Conservation (phyloP, 768 basidiomycete genomes). For the Amanita thiersii region DNA sequence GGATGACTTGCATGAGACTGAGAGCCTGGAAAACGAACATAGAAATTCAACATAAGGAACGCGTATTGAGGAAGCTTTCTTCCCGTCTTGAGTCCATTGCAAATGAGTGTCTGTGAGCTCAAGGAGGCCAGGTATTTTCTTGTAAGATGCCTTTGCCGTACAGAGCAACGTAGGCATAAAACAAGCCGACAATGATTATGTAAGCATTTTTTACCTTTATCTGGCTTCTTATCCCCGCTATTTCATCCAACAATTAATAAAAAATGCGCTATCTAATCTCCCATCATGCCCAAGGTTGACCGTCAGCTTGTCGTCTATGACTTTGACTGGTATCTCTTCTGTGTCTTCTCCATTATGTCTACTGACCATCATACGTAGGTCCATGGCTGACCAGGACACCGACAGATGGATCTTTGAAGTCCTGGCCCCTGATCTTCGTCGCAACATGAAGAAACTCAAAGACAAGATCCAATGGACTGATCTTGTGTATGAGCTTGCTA, state of each 20-base stretch:
- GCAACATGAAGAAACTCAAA: slow-evolving; percentile 68
- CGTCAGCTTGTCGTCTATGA: slow-evolving; percentile 87
- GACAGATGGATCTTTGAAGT: slow-evolving; percentile 93
- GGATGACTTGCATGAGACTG: slow-evolving; percentile 42
- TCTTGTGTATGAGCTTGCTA: slow-evolving; percentile 58
- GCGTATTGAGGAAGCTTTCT: slow-evolving; percentile 53
- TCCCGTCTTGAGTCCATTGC: slow-evolving; percentile 75
- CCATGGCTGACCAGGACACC: slow-evolving; percentile 91
- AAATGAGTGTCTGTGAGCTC: slow-evolving; percentile 67
- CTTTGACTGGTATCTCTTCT: slow-evolving; percentile 77
- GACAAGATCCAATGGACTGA: slow-evolving; percentile 82
- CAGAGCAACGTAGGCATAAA: slow-evolving; percentile 61
- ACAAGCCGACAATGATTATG: slow-evolving; percentile 15
- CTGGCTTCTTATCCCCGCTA: neutral
- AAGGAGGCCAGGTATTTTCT: slow-evolving; percentile 70
- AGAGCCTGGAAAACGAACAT: slow-evolving; percentile 36
- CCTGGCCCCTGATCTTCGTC: slow-evolving; percentile 74
- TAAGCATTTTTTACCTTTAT: too few species aligned
- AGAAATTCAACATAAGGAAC: slow-evolving; percentile 52
- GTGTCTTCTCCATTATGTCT: neutral
- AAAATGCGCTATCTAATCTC: neutral
- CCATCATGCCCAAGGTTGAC: slow-evolving; percentile 21
- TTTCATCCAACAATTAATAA: slow-evolving; percentile 7
- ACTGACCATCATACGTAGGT: slow-evolving; percentile 37
- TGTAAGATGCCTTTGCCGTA: slow-evolving; percentile 76